A percentile compares a stretch with the other conserved stretches of the same genome.
These are phyloP conservation scores for Leucogyrophana mollusca DNA, from an alignment of 768 basidiomycete genomes.

Conservation along the genomic window DNA sequence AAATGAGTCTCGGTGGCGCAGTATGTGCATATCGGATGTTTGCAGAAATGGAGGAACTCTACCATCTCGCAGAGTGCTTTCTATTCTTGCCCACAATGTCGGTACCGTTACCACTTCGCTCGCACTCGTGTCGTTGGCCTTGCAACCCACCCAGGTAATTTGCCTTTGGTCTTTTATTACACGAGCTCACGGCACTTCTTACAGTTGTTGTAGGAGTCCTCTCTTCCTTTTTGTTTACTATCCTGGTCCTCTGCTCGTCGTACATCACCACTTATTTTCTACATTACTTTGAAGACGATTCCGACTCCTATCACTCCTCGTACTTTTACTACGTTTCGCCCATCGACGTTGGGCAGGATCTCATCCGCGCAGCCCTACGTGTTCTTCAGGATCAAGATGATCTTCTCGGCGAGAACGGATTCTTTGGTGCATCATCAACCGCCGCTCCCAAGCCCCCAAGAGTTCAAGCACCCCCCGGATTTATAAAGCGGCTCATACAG, in stretches of 20 bases:
- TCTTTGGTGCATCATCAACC: slow-evolving; percentile 1
- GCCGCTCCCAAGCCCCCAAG: slow-evolving; percentile 17
- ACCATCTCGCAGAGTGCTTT: slow-evolving; percentile 66
- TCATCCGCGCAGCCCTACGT: slow-evolving; percentile 61
- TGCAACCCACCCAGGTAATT: slow-evolving; percentile 73
- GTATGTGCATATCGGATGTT: slow-evolving; percentile 80
- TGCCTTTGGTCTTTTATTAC: too few species aligned
- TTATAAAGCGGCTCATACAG: slow-evolving; percentile 56
- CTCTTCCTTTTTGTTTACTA: slow-evolving; percentile 60
- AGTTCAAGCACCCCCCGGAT: slow-evolving; percentile 36
- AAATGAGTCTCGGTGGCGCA: slow-evolving; percentile 27
- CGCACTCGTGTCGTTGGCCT: slow-evolving; percentile 69
- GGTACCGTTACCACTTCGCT: slow-evolving; percentile 73
- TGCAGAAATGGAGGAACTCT: slow-evolving; percentile 70
- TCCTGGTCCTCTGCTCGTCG: slow-evolving; percentile 66
- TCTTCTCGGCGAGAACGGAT: slow-evolving; percentile 28
- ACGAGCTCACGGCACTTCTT: slow-evolving; percentile 5
- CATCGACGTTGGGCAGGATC: slow-evolving; percentile 54
- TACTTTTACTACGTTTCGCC: slow-evolving; percentile 51
- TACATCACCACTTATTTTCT: slow-evolving; percentile 69
- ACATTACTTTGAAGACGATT: slow-evolving; percentile 55
- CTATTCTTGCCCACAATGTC: slow-evolving; percentile 79
- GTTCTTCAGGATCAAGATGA: slow-evolving; percentile 59
- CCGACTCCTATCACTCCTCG: slow-evolving; percentile 30
- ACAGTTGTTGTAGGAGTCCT: slow-evolving; percentile 64